These are phyloP conservation scores for Nigrospora oryzae DNA, from an alignment of 2,329 filamentous ascomycete species.

Conservation along the genomic window DNA sequence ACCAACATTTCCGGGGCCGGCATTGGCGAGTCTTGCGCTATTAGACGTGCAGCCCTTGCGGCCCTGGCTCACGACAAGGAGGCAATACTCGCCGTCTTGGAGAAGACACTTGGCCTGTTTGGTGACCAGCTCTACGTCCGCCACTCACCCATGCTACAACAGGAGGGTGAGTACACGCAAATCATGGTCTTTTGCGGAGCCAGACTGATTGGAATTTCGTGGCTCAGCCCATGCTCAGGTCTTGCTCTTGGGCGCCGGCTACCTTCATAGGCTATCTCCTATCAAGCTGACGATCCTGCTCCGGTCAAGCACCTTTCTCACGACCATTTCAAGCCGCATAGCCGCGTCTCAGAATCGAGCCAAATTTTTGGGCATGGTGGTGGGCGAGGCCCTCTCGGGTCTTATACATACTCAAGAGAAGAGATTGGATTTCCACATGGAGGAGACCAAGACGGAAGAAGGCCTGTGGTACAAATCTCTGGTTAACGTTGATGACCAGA, in stretches of 20 bases:
- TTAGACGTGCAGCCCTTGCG: conserved; percentile 58
- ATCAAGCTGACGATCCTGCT: conserved; percentile 61
- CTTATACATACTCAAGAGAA: conserved; percentile 61
- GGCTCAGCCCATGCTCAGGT: conserved; percentile 66
- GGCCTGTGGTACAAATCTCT: conserved; percentile 68
- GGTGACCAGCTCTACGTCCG: conserved; percentile 81
- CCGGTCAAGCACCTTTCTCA: conserved; percentile 66
- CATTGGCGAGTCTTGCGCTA: conserved; percentile 52
- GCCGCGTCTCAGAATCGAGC: conserved; percentile 66
- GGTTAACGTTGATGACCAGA: conserved; percentile 49
- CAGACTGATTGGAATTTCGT: no score
- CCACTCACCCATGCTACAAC: conserved; percentile 75
- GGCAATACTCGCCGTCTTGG: conserved; percentile 47
- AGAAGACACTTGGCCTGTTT: conserved; percentile 66
- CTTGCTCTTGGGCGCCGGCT: conserved; percentile 69
- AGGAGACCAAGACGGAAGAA: conserved; percentile 67
- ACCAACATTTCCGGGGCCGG: conserved; percentile 55
- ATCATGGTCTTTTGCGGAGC: no score
- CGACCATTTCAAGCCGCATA: conserved; percentile 76
- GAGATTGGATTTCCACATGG: conserved; percentile 73
- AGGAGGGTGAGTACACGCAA: conserved; percentile 63
- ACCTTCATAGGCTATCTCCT: conserved; percentile 58
- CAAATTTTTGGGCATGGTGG: conserved; percentile 79
- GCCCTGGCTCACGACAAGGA: conserved; percentile 44
- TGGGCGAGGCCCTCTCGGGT: conserved; percentile 63